These are phyloP conservation scores for Sphagnum contortum DNA, from an alignment of 225 moss, liverwort and hornwort species.

Conservation along the genomic window DNA sequence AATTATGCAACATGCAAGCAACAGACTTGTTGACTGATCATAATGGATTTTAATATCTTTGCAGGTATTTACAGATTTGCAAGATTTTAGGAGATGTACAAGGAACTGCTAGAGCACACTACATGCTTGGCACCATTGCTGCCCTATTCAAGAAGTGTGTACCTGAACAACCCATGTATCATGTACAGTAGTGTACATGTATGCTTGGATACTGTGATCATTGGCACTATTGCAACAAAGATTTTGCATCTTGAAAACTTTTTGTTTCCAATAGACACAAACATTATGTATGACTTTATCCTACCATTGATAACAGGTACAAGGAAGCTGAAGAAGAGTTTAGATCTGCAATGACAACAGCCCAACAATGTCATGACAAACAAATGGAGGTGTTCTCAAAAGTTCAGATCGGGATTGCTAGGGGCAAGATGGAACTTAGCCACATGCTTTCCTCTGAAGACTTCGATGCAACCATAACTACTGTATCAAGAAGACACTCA, in stretches of 20 bases:
- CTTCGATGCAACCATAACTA: not conserved
- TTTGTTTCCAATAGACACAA: too few relatives aligned
- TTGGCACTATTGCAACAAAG: too few relatives aligned
- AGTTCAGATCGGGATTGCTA: slow-evolving; percentile 45
- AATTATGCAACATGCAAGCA: too few relatives aligned
- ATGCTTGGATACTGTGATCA: not conserved
- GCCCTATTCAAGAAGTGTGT: slow-evolving; percentile 29
- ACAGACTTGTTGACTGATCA: too few relatives aligned
- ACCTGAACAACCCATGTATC: not conserved
- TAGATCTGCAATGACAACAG: slow-evolving; percentile 34
- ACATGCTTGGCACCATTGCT: slow-evolving; percentile 51
- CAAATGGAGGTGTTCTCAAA: slow-evolving; percentile 55
- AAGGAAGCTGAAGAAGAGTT: slow-evolving; percentile 44
- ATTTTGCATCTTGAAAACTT: too few relatives aligned
- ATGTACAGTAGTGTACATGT: not conserved
- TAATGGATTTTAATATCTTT: too few relatives aligned
- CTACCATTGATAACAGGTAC: slow-evolving; percentile 12
- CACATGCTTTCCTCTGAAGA: not conserved
- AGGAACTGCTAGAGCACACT: slow-evolving; percentile 53
- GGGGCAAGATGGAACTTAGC: slow-evolving; percentile 20
- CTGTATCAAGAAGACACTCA: not conserved
- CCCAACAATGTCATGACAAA: slow-evolving; percentile 33
- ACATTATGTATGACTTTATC: not conserved
- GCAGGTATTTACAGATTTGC: slow-evolving; percentile 48
- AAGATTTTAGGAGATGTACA: slow-evolving; percentile 30